A percentile compares a stretch with the other conserved stretches of the same genome.
Conservation (phyloP, 768 basidiomycete species). For the Naematelia aurantialba region DNA sequence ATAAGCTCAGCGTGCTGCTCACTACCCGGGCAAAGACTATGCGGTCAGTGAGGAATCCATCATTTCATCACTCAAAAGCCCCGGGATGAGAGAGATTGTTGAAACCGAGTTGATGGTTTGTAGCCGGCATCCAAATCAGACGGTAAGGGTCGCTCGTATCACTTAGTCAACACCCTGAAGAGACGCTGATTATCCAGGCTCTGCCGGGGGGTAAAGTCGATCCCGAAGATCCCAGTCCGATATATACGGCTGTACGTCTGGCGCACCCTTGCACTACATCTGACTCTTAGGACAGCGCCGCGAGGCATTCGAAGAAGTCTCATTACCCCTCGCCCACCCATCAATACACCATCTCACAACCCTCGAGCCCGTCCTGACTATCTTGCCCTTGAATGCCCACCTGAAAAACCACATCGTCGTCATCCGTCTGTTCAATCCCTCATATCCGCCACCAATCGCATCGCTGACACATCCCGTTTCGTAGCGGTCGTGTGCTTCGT, state of each 20-base stretch:
- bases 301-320: constrained; percentile 84
- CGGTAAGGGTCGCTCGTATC: constrained; percentile 16
- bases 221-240: constrained; percentile 60
- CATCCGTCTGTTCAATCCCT: constrained; percentile 53
- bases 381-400: constrained; percentile 38
- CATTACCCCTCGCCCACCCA: constrained; percentile 56
- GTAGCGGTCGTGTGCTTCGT: constrained; percentile 67
- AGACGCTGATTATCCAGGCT: too few species aligned
- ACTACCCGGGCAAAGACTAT: constrained; percentile 70
- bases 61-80: constrained; percentile 17
- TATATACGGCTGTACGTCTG: constrained; percentile 69
- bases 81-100: constrained; percentile 33
- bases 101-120: not conserved
- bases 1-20: constrained; percentile 67
- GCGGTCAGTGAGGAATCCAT: constrained; percentile 21
- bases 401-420: constrained; percentile 56
- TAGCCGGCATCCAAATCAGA: constrained; percentile 38
- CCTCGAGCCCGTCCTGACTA: constrained; percentile 57
- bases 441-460: not conserved
- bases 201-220: constrained; percentile 79
- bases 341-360: constrained; percentile 61
- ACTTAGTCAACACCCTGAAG: not conserved
- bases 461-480: constrained; percentile 3
- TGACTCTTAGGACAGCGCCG: constrained; percentile 57
- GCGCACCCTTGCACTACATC: not conserved